Conservation (phyloP, 331 rosid genomes). For the Erythrophleum ivorense region DNA sequence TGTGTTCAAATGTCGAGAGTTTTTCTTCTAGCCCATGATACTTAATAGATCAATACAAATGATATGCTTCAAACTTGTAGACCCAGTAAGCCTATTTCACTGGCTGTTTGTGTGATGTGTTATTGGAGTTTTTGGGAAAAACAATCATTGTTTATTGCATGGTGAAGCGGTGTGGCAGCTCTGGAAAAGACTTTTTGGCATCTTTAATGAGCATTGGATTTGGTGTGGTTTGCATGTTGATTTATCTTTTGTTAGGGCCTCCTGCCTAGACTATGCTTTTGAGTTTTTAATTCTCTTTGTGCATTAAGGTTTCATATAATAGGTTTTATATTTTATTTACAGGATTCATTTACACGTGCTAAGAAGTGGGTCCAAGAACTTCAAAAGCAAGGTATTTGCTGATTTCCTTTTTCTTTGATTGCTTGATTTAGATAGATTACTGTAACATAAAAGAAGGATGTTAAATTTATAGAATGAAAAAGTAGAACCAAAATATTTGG, state of each 20-base stretch:
- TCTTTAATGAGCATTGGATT: conserved; percentile 3
- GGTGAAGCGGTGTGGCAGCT: neutral
- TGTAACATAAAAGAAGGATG: neutral
- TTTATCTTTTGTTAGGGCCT: conserved; percentile 26
- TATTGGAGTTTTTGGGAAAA: neutral
- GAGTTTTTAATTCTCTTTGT: neutral
- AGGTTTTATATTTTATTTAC: conserved; percentile 20
- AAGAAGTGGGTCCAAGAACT: conserved; percentile 77
- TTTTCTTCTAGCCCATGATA: neutral
- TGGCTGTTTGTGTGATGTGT: neutral
- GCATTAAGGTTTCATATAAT: conserved; percentile 11
- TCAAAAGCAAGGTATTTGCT: conserved; percentile 68
- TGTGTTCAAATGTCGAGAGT: neutral
- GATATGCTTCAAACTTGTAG: neutral
- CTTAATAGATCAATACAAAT: neutral
- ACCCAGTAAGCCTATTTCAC: neutral
- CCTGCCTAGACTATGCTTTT: conserved; percentile 8
- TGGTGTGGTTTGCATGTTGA: conserved; percentile 16
- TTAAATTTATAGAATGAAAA: conserved; percentile 20
- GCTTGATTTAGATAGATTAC: neutral
- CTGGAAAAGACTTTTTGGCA: neutral
- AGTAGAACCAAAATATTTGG: neutral
- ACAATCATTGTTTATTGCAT: neutral
- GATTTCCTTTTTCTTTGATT: neutral
- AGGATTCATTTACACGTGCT: conserved; percentile 68